A percentile compares a stretch with the other conserved stretches of the same genome.
Evolutionary conservation across 768 basidiomycete species (phyloP).

Genomic region (Macrolepiota dolichaula): DNA sequence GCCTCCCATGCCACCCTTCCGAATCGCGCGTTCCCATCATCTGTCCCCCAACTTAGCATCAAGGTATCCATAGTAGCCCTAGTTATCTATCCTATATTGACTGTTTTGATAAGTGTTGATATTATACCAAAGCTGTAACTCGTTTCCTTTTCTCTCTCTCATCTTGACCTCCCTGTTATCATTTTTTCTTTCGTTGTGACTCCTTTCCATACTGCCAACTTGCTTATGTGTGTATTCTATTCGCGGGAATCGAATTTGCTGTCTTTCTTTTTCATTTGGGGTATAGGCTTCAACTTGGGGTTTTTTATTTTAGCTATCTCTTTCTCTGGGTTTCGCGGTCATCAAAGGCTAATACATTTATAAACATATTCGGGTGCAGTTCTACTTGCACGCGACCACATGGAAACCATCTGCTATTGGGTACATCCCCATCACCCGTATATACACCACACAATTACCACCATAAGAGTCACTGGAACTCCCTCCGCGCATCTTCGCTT

Average conservation of each 20-base stretch:
- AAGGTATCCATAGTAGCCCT: constrained; percentile 8
- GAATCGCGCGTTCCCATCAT: neutral
- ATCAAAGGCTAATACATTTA: neutral
- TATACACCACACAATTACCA: constrained; percentile 1
- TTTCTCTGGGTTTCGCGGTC: neutral
- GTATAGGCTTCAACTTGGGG: neutral
- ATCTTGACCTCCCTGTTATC: neutral
- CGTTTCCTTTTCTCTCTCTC: neutral
- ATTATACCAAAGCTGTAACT: constrained; percentile 5
- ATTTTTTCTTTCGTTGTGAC: neutral
- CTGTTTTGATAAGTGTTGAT: constrained; percentile 12
- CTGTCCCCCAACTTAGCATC: neutral
- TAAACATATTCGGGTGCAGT: neutral
- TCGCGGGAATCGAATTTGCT: constrained; percentile 3
- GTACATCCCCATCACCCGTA: neutral
- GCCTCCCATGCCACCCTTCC: neutral
- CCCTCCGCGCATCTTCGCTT: neutral
- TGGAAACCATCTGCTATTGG: neutral
- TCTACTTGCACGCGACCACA: neutral
- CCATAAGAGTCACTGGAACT: neutral
- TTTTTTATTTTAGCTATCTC: neutral
- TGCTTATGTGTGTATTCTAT: constrained; percentile 9
- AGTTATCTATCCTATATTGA: constrained; percentile 6
- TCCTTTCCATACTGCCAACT: neutral
- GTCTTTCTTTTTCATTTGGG: neutral